Evolutionary conservation across 192 early-diverging fungal species (phyloP).

Genomic region (Entrophospora sp.): DNA sequence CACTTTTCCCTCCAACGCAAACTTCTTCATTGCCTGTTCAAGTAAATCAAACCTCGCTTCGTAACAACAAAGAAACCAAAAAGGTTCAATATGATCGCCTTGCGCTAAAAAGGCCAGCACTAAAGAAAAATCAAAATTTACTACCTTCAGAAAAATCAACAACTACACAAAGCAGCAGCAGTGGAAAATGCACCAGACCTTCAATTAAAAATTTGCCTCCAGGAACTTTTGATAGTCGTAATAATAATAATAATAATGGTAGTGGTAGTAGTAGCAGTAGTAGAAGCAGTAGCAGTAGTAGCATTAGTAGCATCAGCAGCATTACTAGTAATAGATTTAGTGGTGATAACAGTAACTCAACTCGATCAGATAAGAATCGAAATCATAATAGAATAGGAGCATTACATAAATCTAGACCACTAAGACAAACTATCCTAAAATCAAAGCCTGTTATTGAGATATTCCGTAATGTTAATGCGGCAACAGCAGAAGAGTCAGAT

Average conservation of each 20-base stretch:
- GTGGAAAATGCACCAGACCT: too few species aligned
- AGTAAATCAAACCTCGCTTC: too few species aligned
- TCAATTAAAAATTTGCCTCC: too few species aligned
- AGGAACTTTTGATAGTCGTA: too few species aligned
- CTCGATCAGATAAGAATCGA: too few species aligned
- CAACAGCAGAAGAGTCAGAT: slow-evolving; percentile 47
- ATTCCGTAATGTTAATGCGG: slow-evolving; percentile 43
- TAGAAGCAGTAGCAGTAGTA: too few species aligned
- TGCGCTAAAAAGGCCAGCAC: background rate
- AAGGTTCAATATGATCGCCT: background rate
- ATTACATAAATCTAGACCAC: slow-evolving; percentile 1
- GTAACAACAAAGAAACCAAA: slow-evolving; percentile 3
- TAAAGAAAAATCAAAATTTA: background rate
- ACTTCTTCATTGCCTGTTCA: background rate
- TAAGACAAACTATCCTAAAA: background rate
- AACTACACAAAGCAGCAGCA: background rate
- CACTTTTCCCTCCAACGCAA: too few species aligned
- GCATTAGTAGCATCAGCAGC: too few species aligned
- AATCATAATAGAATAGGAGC: background rate
- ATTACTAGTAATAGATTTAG: background rate
- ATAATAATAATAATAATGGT: too few species aligned
- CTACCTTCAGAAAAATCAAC: background rate
- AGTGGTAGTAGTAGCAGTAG: too few species aligned
- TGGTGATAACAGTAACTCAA: too few species aligned
- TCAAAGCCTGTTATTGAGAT: slow-evolving; percentile 43